phyloP scores from a whole-genome alignment of 2,329 filamentous ascomycete genomes.

The Neurospora sp. region DNA sequence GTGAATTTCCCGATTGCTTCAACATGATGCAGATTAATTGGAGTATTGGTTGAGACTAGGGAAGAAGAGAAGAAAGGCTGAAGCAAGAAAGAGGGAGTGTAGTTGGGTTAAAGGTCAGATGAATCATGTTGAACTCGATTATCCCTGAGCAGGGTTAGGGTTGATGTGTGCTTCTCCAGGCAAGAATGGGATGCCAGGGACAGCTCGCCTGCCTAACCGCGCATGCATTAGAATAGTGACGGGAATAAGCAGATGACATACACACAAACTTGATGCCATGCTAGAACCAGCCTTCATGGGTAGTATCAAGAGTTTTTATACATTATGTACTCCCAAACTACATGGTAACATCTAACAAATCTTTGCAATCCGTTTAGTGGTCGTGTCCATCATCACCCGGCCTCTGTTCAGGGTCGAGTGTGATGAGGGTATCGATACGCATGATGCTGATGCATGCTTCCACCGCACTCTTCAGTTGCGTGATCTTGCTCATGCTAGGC shows the following conservation, averaged over 20 bases:
- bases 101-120: neutral
- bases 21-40: neutral
- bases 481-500: conserved; percentile 95
- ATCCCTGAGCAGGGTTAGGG: neutral
- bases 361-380: conserved; percentile 42
- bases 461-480: conserved; percentile 95
- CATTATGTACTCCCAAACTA: neutral
- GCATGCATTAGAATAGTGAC: neutral
- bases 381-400: conserved; percentile 75
- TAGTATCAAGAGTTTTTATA: neutral
- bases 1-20: too few relatives aligned
- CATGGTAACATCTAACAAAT: neutral
- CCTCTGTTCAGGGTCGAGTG: conserved; percentile 83
- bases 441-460: conserved; percentile 99
- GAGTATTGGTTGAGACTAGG: too few relatives aligned
- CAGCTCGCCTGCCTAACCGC: neutral
- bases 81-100: neutral
- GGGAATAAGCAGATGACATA: neutral
- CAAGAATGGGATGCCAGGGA: neutral
- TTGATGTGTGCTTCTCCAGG: neutral
- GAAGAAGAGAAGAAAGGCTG: neutral
- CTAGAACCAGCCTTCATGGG: neutral
- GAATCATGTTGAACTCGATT: neutral
- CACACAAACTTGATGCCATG: neutral
- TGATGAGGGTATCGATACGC: conserved; percentile 98